Evolutionary conservation across 805 yeast species (phyloP).

Genomic region (Nakazawaea ambrosiae): DNA sequence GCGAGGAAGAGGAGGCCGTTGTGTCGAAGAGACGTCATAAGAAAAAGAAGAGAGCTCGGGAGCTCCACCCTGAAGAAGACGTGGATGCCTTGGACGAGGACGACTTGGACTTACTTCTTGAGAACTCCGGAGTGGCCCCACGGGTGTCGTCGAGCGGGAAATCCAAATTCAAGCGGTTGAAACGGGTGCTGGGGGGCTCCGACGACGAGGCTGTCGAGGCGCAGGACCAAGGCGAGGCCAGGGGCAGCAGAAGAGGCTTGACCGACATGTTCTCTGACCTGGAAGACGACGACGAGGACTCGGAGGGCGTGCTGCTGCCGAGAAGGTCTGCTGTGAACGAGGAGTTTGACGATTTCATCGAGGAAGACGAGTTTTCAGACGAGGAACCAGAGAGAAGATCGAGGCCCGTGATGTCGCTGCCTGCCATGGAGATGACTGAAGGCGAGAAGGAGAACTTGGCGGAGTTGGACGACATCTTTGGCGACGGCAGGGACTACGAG

Average conservation of each 20-base stretch:
- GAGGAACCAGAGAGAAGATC: constrained; percentile 55
- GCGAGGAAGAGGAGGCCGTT: constrained; percentile 29
- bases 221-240: constrained; percentile 13
- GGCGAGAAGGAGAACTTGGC: constrained; percentile 82
- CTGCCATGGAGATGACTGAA: constrained; percentile 32
- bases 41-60: constrained; percentile 31
- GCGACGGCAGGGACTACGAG: constrained; percentile 94
- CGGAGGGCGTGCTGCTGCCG: constrained; percentile 25
- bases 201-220: constrained; percentile 23
- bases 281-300: constrained; percentile 25
- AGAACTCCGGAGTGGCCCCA: constrained; percentile 72
- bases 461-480: constrained; percentile 91
- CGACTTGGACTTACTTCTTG: constrained; percentile 86
- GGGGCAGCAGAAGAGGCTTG: constrained; percentile 33
- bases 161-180: constrained; percentile 71
- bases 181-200: constrained; percentile 40
- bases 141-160: constrained; percentile 31
- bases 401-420: constrained; percentile 18
- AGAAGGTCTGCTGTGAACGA: constrained; percentile 36
- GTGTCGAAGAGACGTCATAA: constrained; percentile 27
- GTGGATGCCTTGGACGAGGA: constrained; percentile 86
- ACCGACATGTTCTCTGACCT: constrained; percentile 69
- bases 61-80: constrained; percentile 30
- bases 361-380: constrained; percentile 92
- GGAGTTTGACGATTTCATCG: constrained; percentile 95